Conservation (phyloP, 306 rosid genomes). For the Vigna nakashimae region DNA sequence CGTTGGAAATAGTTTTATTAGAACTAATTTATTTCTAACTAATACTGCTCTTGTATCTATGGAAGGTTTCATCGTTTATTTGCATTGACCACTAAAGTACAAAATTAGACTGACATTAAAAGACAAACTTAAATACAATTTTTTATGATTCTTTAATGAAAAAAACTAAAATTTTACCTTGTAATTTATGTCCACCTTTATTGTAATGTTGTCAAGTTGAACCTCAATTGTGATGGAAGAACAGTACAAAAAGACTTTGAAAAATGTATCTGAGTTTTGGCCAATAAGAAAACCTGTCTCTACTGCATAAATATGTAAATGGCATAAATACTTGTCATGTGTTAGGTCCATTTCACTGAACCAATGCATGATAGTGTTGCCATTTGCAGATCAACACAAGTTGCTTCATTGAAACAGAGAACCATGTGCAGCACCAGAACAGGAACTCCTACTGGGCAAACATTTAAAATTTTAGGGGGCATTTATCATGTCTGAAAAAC, state of each 20-base stretch:
- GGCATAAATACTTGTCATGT: slow-evolving; percentile 12
- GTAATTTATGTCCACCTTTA: not conserved
- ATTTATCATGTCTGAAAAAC: not conserved
- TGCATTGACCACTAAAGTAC: not conserved
- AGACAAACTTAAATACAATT: no score
- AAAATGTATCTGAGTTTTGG: not conserved
- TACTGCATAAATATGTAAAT: not conserved
- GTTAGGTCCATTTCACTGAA: slow-evolving; percentile 24
- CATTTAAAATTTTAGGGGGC: not conserved
- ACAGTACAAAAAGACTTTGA: not conserved
- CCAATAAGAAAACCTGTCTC: not conserved
- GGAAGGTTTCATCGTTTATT: not conserved
- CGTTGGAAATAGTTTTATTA: not conserved
- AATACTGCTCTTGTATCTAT: not conserved
- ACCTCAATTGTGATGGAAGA: not conserved
- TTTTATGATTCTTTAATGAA: not conserved
- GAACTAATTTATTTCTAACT: no score
- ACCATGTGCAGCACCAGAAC: slow-evolving; percentile 15
- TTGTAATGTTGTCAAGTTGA: not conserved
- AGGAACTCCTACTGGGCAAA: not conserved
- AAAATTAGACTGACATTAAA: not conserved
- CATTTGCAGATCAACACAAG: not conserved
- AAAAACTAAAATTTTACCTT: not conserved
- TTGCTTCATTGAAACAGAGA: not conserved
- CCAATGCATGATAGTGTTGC: slow-evolving; percentile 6